phyloP scores from a whole-genome alignment of 495 filamentous ascomycete genomes.

The Penicillium manginii region DNA sequence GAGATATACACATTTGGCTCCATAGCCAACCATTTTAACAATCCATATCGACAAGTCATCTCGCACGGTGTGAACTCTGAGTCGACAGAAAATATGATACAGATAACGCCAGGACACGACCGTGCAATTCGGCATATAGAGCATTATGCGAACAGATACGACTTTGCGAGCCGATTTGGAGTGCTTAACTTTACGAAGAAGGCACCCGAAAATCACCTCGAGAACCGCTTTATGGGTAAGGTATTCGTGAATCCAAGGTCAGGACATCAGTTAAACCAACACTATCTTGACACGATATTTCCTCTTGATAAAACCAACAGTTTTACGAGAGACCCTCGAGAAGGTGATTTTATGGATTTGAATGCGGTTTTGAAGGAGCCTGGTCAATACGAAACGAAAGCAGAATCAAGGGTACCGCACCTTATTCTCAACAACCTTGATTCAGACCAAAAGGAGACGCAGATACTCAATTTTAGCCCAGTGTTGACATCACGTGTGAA shows the following conservation, averaged over 20 bases:
- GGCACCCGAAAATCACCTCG: slow-evolving; percentile 31
- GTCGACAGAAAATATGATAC: too few relatives aligned
- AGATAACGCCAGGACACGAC: slow-evolving; percentile 13
- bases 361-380: neutral
- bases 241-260: slow-evolving; percentile 63
- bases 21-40: slow-evolving; percentile 79
- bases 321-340: slow-evolving; percentile 22
- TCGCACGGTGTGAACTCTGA: slow-evolving; percentile 15
- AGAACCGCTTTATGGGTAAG: slow-evolving; percentile 64
- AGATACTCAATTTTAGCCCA: neutral
- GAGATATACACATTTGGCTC: slow-evolving; percentile 80
- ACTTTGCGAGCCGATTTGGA: slow-evolving; percentile 74
- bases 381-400: neutral
- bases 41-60: slow-evolving; percentile 50
- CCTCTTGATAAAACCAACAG: neutral
- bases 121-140: slow-evolving; percentile 67
- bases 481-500: neutral
- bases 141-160: slow-evolving; percentile 75
- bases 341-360: slow-evolving; percentile 4
- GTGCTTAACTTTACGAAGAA: slow-evolving; percentile 60
- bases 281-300: slow-evolving; percentile 76
- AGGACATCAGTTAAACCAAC: slow-evolving; percentile 73
- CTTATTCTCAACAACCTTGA: neutral
- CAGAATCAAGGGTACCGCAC: neutral
- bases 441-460: neutral